Percentiles rank a stretch among this genome's conserved stretches.
These are phyloP conservation scores for Chalciporus piperatus DNA, from an alignment of 768 basidiomycete genomes.

Conservation along the genomic window DNA sequence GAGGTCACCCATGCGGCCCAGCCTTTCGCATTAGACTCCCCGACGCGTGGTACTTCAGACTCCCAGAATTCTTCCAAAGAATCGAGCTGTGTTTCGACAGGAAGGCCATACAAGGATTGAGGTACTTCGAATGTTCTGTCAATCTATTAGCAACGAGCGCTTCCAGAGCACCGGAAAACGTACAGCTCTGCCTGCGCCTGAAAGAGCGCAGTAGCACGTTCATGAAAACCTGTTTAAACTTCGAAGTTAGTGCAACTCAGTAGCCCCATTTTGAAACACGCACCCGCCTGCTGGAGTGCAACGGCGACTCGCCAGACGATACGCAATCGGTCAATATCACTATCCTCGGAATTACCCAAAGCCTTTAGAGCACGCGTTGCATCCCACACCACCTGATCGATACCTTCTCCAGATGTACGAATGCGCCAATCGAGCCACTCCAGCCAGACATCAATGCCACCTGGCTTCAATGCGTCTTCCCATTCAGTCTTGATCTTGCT, in stretches of 20 bases:
- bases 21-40: slow-evolving; percentile 63
- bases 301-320: slow-evolving; percentile 71
- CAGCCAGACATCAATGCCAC: slow-evolving; percentile 63
- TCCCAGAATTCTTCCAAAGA: slow-evolving; percentile 84
- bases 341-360: slow-evolving; percentile 40
- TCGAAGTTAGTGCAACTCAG: slow-evolving; percentile 1
- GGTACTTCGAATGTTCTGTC: slow-evolving; percentile 61
- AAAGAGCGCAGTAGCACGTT: slow-evolving; percentile 73
- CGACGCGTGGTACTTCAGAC: slow-evolving; percentile 70
- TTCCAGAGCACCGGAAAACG: slow-evolving; percentile 20
- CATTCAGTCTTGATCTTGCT: slow-evolving; percentile 59
- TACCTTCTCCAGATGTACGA: slow-evolving; percentile 41
- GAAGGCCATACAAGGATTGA: slow-evolving; percentile 35
- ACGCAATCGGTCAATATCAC: slow-evolving; percentile 54
- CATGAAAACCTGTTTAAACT: slow-evolving; percentile 54
- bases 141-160: slow-evolving; percentile 5
- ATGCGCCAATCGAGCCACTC: slow-evolving; percentile 81
- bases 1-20: slow-evolving; percentile 63
- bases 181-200: slow-evolving; percentile 86
- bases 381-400: slow-evolving; percentile 54
- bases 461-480: slow-evolving; percentile 58
- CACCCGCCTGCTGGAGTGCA: slow-evolving; percentile 66
- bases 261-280: slow-evolving; percentile 13
- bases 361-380: slow-evolving; percentile 45
- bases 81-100: slow-evolving; percentile 50